These are phyloP conservation scores for Suillus tomentosus DNA, from an alignment of 768 basidiomycete genomes.

Conservation along the genomic window DNA sequence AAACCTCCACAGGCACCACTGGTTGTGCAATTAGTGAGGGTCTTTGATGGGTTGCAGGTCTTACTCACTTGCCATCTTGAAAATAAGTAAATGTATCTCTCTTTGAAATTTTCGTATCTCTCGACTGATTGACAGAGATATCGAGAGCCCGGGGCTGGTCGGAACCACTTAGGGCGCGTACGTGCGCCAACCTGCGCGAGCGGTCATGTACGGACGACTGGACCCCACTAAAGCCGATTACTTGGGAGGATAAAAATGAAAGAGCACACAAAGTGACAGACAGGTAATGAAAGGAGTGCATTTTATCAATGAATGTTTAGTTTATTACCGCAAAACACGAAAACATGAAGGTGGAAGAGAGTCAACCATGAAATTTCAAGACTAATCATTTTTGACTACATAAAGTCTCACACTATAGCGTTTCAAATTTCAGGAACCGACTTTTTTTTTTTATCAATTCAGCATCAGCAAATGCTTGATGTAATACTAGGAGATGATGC, in stretches of 20 bases:
- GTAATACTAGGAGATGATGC: neutral
- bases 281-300: conserved; percentile 30
- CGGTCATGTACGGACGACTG: conserved; percentile 17
- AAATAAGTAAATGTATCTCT: conserved; percentile 30
- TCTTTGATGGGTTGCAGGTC: neutral
- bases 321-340: conserved; percentile 7
- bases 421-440: conserved; percentile 17
- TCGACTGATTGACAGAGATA: conserved; percentile 14
- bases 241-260: conserved; percentile 17
- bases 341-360: conserved; percentile 9
- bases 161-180: conserved; percentile 7
- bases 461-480: neutral
- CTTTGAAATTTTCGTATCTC: conserved; percentile 16
- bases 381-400: neutral
- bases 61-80: conserved; percentile 26
- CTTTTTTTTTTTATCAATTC: neutral
- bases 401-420: neutral
- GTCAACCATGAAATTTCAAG: neutral
- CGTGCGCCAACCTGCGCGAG: conserved; percentile 13
- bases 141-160: conserved; percentile 1
- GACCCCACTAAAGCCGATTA: conserved; percentile 6
- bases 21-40: conserved; percentile 10
- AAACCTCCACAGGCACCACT: conserved; percentile 45
- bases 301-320: conserved; percentile 23
- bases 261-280: conserved; percentile 26